These are phyloP conservation scores for Cylindrodendrum hubeiense DNA, from an alignment of 2,329 filamentous ascomycete species.

Conservation along the genomic window DNA sequence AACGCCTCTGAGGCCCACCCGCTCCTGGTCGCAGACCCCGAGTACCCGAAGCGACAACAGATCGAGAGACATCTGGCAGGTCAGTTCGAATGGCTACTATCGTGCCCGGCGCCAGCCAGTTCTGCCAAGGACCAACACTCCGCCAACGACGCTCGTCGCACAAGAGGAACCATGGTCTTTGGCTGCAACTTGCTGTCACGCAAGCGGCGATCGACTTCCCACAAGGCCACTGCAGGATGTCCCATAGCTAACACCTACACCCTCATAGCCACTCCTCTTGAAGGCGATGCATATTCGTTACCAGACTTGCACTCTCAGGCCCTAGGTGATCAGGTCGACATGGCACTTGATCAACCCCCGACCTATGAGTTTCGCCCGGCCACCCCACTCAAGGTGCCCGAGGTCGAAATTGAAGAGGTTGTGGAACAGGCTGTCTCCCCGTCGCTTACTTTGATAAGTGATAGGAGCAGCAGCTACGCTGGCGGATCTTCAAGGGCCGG, in stretches of 20 bases:
- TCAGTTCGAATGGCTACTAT: constrained; percentile 65
- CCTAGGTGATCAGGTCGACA: constrained; percentile 30
- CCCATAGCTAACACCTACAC: constrained; percentile 55
- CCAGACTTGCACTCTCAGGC: constrained; percentile 33
- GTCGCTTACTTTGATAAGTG: constrained; percentile 46
- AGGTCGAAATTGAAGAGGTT: constrained; percentile 42
- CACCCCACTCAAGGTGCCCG: constrained; percentile 45
- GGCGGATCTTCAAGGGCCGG: constrained; percentile 48
- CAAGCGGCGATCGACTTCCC: constrained; percentile 41
- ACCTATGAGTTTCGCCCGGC: constrained; percentile 36
- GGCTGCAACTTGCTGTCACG: constrained; percentile 66
- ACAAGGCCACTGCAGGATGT: constrained; percentile 29
- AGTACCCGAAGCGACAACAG: constrained; percentile 47
- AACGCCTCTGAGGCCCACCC: constrained; percentile 33
- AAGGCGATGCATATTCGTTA: constrained; percentile 37
- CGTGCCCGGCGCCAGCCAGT: constrained; percentile 49
- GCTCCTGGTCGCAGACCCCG: constrained; percentile 41
- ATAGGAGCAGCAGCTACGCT: constrained; percentile 50
- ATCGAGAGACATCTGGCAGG: constrained; percentile 59
- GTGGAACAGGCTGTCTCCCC: constrained; percentile 51
- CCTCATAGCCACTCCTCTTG: constrained; percentile 61
- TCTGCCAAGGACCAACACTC: constrained; percentile 35
- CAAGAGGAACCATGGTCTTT: constrained; percentile 52
- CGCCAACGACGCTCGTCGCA: constrained; percentile 25
- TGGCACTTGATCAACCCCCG: constrained; percentile 43